Conservation (phyloP, 2,329 filamentous ascomycete genomes). For the Raffaelea albimanens region DNA sequence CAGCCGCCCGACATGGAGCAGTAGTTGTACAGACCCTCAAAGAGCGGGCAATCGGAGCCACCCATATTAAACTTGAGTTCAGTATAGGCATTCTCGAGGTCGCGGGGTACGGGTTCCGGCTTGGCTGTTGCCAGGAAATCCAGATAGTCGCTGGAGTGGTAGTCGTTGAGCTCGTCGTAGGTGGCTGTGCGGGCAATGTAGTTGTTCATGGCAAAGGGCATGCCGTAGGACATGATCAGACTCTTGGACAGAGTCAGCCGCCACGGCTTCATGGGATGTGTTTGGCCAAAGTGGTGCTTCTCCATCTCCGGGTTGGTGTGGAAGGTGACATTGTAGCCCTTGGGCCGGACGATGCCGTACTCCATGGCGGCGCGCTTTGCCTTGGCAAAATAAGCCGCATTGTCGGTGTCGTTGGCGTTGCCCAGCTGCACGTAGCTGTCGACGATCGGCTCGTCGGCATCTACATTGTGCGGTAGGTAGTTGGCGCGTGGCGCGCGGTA, state of each 20-base stretch:
- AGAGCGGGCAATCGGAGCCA: slow-evolving; percentile 90
- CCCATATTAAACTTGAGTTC: slow-evolving; percentile 74
- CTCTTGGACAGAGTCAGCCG: slow-evolving; percentile 91
- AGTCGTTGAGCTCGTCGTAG: slow-evolving; percentile 76
- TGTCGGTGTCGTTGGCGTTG: slow-evolving; percentile 41
- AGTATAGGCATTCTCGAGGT: slow-evolving; percentile 54
- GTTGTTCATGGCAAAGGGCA: slow-evolving; percentile 94
- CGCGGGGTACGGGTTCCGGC: slow-evolving; percentile 52
- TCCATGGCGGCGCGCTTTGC: slow-evolving; percentile 47
- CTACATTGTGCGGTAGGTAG: slow-evolving; percentile 46
- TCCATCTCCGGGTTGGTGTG: slow-evolving; percentile 94
- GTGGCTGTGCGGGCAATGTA: slow-evolving; percentile 78
- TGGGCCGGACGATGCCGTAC: slow-evolving; percentile 67
- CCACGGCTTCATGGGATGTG: slow-evolving; percentile 99
- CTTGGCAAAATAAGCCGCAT: slow-evolving; percentile 47
- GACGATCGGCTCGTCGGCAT: slow-evolving; percentile 40
- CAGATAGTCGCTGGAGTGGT: slow-evolving; percentile 83
- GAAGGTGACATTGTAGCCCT: slow-evolving; percentile 86
- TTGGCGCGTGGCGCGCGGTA: slow-evolving; percentile 49
- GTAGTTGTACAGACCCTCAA: slow-evolving; percentile 92
- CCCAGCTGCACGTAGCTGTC: slow-evolving; percentile 44
- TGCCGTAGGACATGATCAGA: slow-evolving; percentile 86
- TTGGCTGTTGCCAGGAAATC: slow-evolving; percentile 72
- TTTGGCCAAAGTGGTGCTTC: slow-evolving; percentile 91
- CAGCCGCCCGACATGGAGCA: slow-evolving; percentile 88